Percentiles rank a stretch among this genome's conserved stretches.
These are phyloP conservation scores for Drechslerella coelobrocha DNA, from an alignment of 2,329 filamentous ascomycete species.

Conservation along the genomic window DNA sequence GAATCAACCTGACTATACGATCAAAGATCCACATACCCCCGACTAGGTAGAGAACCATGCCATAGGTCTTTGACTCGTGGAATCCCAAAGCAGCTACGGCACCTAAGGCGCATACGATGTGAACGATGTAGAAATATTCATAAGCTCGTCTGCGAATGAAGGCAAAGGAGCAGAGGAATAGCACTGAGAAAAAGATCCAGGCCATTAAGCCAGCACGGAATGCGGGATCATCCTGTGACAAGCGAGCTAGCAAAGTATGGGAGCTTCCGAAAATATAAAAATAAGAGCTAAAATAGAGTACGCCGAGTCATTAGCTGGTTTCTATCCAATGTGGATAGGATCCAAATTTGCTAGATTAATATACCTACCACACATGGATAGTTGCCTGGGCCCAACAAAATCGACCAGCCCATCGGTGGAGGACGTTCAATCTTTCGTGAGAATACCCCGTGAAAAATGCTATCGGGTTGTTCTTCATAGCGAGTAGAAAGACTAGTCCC, in stretches of 20 bases:
- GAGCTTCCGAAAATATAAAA: constrained; percentile 24
- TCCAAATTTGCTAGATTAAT: too few relatives aligned
- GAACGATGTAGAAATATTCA: constrained; percentile 66
- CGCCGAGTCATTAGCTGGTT: neutral
- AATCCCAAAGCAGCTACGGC: constrained; percentile 62
- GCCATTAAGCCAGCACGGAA: constrained; percentile 31
- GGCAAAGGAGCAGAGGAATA: constrained; percentile 60
- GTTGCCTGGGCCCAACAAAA: constrained; percentile 52
- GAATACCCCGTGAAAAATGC: constrained; percentile 65
- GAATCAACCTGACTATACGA: constrained; percentile 61
- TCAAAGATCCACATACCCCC: constrained; percentile 64
- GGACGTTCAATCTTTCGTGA: constrained; percentile 67
- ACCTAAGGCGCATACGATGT: constrained; percentile 63
- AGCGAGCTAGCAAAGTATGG: neutral
- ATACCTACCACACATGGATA: constrained; percentile 52
- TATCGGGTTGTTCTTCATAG: constrained; percentile 67
- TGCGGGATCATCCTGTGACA: constrained; percentile 15
- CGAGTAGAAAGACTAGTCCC: constrained; percentile 64
- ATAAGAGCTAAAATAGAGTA: constrained; percentile 18
- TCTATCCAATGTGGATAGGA: too few relatives aligned
- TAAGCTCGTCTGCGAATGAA: constrained; percentile 61
- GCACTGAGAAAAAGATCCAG: constrained; percentile 59
- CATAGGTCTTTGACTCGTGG: constrained; percentile 63
- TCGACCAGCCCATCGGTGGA: constrained; percentile 62
- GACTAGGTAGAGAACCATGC: constrained; percentile 60